Percentiles rank a stretch among this genome's conserved stretches.
These are phyloP conservation scores for Rheum nobile DNA, from an alignment of 148 eudicot genomes.

Conservation along the genomic window DNA sequence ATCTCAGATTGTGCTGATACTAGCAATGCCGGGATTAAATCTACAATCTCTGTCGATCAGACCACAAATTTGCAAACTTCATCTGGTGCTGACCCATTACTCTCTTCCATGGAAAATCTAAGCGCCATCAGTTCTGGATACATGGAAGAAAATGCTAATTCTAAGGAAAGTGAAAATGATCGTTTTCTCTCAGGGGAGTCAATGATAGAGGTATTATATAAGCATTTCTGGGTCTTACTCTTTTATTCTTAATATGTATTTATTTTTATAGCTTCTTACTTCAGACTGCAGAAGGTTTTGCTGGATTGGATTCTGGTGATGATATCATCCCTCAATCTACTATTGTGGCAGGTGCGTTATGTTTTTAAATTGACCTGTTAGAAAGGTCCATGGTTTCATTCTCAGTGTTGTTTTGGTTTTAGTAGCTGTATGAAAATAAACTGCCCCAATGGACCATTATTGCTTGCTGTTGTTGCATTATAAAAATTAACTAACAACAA, in stretches of 20 bases:
- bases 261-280: not conserved
- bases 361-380: not conserved
- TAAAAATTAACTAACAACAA: not conserved
- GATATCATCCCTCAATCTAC: slow-evolving; percentile 21
- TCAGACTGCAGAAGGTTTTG: slow-evolving; percentile 29
- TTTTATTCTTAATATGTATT: not conserved
- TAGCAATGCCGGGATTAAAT: not conserved
- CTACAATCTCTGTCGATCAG: not conserved
- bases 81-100: not conserved
- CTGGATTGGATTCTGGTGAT: slow-evolving; percentile 22
- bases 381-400: not conserved
- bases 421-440: not conserved
- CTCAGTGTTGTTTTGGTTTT: not conserved
- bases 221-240: not conserved
- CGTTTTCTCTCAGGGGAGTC: slow-evolving; percentile 16
- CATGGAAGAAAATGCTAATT: slow-evolving; percentile 11
- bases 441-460: not conserved
- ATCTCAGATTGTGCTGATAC: slow-evolving; percentile 9
- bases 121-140: slow-evolving; percentile 8
- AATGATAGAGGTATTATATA: slow-evolving; percentile 23
- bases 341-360: slow-evolving; percentile 17
- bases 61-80: not conserved
- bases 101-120: slow-evolving; percentile 12
- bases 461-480: not conserved
- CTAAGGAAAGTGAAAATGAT: slow-evolving; percentile 7